Base-by-base conservation (phyloP, 805 yeast genomes). In the Yamadazyma kitorensis region DNA sequence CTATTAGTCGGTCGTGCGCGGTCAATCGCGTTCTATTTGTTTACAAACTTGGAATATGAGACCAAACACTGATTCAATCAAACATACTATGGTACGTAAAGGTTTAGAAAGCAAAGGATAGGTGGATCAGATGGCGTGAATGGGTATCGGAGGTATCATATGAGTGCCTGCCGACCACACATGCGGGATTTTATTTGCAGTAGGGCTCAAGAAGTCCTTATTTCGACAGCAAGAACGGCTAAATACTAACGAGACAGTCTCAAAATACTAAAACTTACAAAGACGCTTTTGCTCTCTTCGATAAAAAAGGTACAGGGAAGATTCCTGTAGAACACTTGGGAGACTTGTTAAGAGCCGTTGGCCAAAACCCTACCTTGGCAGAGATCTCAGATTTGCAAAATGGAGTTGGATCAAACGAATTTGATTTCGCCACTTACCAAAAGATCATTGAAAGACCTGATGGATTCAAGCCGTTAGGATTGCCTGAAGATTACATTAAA, bases 261-360 rank as follows among this genome's bases (percentile, higher is more conserved):
- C 69, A 61, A 56, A 65, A 64, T 49, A 66, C 70, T 25, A 68
- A 68, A 47, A 68, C 74, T 19, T 68, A 68, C 69, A 87, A 86
- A 66, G 97, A 93, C 73, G 96, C 97, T 16, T 93, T 93, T 63
- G 93, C 98, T 9, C 78, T 93, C 29, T 93, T 91, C 56, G 98
- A 93, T 68, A 89, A 88, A 65, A 86, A 89, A 56, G 98, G 96
- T 18, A 86, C 91, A 24, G 98, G 98, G 12, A 76, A 80, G 59
- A 93, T 93, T 36, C 79, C 96, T 11, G 71, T 76, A 41, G 85
- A 82, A 43, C 80, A 85, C 41, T 73, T 93, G 32, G 98, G 98
- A 22, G 98, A 93, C 55, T 75, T 93, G 49, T 75, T 93, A 41
- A 78, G 99, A 58, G 97, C 98, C 2, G 89, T 93, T 41, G 99